phyloP scores from a whole-genome alignment of 768 basidiomycete species.

The Polyporus arcularius region DNA sequence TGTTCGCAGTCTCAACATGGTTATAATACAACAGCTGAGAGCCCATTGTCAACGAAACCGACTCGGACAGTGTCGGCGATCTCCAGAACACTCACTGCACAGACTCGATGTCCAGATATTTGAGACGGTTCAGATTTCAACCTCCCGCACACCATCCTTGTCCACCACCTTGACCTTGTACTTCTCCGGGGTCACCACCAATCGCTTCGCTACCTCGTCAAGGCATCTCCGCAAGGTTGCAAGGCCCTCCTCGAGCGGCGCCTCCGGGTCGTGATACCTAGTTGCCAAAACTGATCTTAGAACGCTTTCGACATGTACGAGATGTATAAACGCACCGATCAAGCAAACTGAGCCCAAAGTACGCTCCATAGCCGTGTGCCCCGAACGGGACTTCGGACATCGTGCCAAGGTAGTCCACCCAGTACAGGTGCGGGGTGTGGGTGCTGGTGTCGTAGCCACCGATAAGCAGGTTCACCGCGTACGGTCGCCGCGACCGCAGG shows the following conservation, averaged over 20 bases:
- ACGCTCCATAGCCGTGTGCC: slow-evolving; percentile 93
- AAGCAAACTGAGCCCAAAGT: slow-evolving; percentile 89
- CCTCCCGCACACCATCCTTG: slow-evolving; percentile 83
- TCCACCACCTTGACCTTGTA: slow-evolving; percentile 93
- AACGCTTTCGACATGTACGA: not conserved
- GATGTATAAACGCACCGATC: slow-evolving; percentile 63
- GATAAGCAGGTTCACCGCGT: slow-evolving; percentile 89
- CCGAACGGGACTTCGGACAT: slow-evolving; percentile 87
- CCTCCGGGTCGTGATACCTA: slow-evolving; percentile 92
- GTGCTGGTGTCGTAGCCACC: slow-evolving; percentile 89
- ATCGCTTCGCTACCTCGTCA: slow-evolving; percentile 80
- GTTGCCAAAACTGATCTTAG: not conserved
- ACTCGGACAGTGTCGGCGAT: no score
- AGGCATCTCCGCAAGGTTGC: slow-evolving; percentile 85
- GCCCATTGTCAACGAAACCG: no score
- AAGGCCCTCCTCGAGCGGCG: slow-evolving; percentile 81
- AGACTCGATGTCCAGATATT: not conserved
- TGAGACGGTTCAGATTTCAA: slow-evolving; percentile 55
- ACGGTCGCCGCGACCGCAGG: slow-evolving; percentile 84
- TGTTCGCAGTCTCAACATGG: no score
- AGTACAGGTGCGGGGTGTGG: slow-evolving; percentile 78
- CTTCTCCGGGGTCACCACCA: slow-evolving; percentile 75
- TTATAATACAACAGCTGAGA: no score
- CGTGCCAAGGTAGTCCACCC: slow-evolving; percentile 96
- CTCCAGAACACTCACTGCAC: no score